phyloP scores from a whole-genome alignment of 2,329 filamentous ascomycete genomes.

The Cladophialophora yegresii region DNA sequence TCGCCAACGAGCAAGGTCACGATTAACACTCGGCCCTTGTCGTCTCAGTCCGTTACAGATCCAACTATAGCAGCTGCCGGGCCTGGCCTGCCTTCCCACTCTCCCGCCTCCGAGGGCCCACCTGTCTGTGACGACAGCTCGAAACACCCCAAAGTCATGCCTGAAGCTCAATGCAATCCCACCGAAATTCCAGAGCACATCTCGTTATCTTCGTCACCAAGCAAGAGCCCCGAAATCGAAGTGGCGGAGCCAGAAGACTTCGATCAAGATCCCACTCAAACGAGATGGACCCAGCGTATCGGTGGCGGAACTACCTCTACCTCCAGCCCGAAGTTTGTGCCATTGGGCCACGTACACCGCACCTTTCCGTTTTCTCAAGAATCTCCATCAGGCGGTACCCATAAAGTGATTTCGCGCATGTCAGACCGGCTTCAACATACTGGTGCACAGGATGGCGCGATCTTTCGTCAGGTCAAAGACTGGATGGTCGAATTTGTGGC shows the following conservation, averaged over 20 bases:
- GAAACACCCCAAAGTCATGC: neutral
- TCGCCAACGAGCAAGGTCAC: constrained; percentile 50
- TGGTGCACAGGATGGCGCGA: constrained; percentile 26
- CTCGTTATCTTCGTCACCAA: constrained; percentile 49
- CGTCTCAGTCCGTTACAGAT: constrained; percentile 32
- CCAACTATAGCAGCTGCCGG: constrained; percentile 13
- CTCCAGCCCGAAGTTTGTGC: constrained; percentile 11
- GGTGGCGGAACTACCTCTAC: constrained; percentile 32
- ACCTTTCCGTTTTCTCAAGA: constrained; percentile 31
- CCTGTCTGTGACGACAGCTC: constrained; percentile 15
- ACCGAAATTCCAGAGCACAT: constrained; percentile 38
- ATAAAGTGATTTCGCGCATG: constrained; percentile 26
- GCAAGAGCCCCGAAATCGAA: constrained; percentile 52
- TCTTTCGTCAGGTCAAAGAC: constrained; percentile 44
- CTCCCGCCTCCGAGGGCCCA: constrained; percentile 8
- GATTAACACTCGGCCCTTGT: constrained; percentile 46
- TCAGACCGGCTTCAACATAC: constrained; percentile 26
- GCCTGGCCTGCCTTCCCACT: constrained; percentile 15
- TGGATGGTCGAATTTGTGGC: constrained; percentile 48
- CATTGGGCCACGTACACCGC: constrained; percentile 27
- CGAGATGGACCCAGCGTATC: constrained; percentile 48
- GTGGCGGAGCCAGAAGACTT: constrained; percentile 54
- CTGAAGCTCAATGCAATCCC: neutral
- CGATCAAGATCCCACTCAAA: constrained; percentile 49
- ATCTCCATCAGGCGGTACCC: constrained; percentile 25